Conservation (phyloP, 73 alveolate genomes). For the Urostyla sp. region DNA sequence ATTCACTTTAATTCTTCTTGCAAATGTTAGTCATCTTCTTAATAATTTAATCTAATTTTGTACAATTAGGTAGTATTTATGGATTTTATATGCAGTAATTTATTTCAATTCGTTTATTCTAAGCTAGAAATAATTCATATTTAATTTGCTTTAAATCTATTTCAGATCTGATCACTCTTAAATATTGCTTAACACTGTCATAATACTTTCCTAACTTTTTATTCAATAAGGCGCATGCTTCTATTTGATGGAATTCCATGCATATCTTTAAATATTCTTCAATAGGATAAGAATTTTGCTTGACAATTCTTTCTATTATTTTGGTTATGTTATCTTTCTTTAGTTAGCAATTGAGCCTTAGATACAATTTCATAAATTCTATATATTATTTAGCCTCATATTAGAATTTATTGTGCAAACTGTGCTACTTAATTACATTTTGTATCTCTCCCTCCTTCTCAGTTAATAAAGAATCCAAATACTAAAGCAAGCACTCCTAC, state of each 20-base stretch:
- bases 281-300: conserved; percentile 26
- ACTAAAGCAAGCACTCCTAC: neutral
- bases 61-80: neutral
- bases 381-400: conserved; percentile 37
- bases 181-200: conserved; percentile 12
- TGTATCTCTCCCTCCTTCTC: conserved; percentile 3
- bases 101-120: neutral
- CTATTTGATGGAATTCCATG: conserved; percentile 1
- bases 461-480: conserved; percentile 17
- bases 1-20: conserved; percentile 29
- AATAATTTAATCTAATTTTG: neutral
- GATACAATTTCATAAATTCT: conserved; percentile 16
- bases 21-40: conserved; percentile 19
- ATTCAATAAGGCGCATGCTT: conserved; percentile 6
- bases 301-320: conserved; percentile 20
- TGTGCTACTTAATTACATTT: conserved; percentile 21
- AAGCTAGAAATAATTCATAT: neutral
- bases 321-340: neutral
- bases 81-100: neutral
- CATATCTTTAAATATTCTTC: conserved; percentile 46
- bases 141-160: neutral
- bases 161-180: neutral
- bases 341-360: conserved; percentile 24
- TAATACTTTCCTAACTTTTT: conserved; percentile 24
- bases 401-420: neutral